Percentiles rank a stretch among this genome's conserved stretches.
Conservation (phyloP, 1,284 basidiomycete genomes). For the Trichosporon sp. region DNA sequence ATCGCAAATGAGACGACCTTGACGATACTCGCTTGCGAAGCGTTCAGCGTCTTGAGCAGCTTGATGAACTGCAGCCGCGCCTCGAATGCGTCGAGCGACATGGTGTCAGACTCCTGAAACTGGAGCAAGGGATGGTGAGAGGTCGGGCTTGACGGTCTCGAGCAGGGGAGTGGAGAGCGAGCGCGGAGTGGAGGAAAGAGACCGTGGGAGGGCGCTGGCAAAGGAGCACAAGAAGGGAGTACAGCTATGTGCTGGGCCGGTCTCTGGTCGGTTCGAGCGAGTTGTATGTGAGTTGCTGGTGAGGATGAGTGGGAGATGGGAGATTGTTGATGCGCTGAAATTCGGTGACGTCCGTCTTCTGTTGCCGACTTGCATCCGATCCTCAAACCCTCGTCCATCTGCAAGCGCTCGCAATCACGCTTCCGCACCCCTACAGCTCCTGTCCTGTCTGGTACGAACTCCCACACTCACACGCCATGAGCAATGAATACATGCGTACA, state of each 20-base stretch:
- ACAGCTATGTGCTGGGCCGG: background rate
- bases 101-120: conserved; percentile 21
- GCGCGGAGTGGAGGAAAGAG: too few species aligned
- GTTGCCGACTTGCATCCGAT: background rate
- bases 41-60: conserved; percentile 72
- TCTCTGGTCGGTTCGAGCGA: background rate
- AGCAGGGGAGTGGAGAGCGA: too few species aligned
- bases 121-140: too few species aligned
- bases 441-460: background rate
- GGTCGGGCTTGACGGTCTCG: background rate
- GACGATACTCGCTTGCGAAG: conserved; percentile 88
- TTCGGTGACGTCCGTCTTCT: conserved; percentile 12
- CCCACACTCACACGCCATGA: background rate
- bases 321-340: conserved; percentile 10
- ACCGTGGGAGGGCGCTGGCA: too few species aligned
- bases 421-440: background rate
- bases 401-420: too few species aligned
- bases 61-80: conserved; percentile 81
- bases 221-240: background rate
- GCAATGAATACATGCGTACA: conserved; percentile 20
- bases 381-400: too few species aligned
- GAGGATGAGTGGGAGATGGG: background rate
- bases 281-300: background rate
- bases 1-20: conserved; percentile 84
- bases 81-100: conserved; percentile 83